Conservation (phyloP, 306 rosid genomes). For the Dicorynia guianensis region DNA sequence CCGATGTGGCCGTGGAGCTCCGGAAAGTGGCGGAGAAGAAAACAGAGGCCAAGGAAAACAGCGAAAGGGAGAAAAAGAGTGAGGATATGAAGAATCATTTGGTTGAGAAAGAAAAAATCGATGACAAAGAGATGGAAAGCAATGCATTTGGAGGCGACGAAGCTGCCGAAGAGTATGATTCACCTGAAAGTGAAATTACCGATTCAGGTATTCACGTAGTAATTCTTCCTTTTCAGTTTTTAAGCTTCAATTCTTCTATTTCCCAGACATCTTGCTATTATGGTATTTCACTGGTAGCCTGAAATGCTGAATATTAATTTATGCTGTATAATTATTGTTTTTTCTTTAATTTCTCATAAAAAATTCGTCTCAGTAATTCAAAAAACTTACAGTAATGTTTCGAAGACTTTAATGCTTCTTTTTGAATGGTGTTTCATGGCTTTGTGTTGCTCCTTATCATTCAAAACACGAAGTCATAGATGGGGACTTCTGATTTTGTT, state of each 20-base stretch:
- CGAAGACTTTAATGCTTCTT: background rate
- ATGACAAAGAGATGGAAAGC: slow-evolving; percentile 44
- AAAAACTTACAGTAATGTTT: background rate
- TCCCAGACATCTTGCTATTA: background rate
- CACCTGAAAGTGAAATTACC: slow-evolving; percentile 78
- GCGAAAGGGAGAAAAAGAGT: slow-evolving; percentile 21
- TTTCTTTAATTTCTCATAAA: too few species aligned
- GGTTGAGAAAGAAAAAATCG: slow-evolving; percentile 36
- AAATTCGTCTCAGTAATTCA: background rate
- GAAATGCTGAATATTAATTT: background rate
- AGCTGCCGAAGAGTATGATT: slow-evolving; percentile 64
- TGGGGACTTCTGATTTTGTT: background rate
- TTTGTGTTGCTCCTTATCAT: background rate
- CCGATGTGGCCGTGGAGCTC: slow-evolving; percentile 82
- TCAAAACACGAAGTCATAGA: background rate
- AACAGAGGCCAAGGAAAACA: slow-evolving; percentile 23
- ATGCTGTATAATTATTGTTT: too few species aligned
- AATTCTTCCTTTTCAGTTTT: background rate
- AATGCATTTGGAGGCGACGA: slow-evolving; percentile 49
- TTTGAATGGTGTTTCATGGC: too few species aligned
- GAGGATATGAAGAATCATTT: slow-evolving; percentile 33
- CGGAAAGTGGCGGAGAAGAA: slow-evolving; percentile 47
- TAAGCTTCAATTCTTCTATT: background rate
- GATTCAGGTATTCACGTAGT: slow-evolving; percentile 74
- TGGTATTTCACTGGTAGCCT: background rate